Base-by-base conservation (phyloP, 2,329 filamentous ascomycete genomes). In the Chaetoscypha palmicola region DNA sequence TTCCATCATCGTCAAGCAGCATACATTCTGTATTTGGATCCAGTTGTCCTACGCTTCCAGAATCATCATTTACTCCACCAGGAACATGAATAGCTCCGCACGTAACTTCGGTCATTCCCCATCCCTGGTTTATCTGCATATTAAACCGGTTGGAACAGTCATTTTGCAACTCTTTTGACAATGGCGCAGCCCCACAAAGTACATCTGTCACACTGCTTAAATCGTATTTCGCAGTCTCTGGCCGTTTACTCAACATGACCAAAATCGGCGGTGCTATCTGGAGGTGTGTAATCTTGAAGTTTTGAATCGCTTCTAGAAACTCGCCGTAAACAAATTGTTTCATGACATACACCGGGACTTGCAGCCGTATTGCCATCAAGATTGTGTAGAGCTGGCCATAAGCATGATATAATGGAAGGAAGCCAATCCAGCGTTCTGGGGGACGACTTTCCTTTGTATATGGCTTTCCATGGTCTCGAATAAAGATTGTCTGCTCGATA, bases 391-490 rank as follows among this genome's bases (percentile, higher is more conserved):
- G 65, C 56, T 79, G 76, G 2, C 72, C 72, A 49, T 74, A 77
- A 5, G 75, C 76, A 55, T 81, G 77, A 54, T 80, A 83, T 58
- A 83, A 74, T 0, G 83, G 83, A 10, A 86, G 64, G 58, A 84
- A 82, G 37, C 77, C 71, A 21, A 74, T 54, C 68, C 71, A 74
- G 30, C 71, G 63, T 52, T 74, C 73, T 7, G 60, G 57, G 17
- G 67, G 67, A 26, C 64, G 62, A 3, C 64, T 59, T 2, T 62
- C 53, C 48, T 63, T 64, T 1, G 54, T 43, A 38, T 64, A 61
- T 7, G 63, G 64, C 21, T 62, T 64, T 48, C 64, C 54, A 7
- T 64, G 57, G 46, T 68, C 68, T 17, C 64, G 62, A 56, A 70
- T 68, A 57, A 66, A 68, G 34, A 71, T 68, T 3, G 66, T 68